Evolutionary conservation across 805 yeast species (phyloP).

Genomic region (Yamadazyma akitaensis): DNA sequence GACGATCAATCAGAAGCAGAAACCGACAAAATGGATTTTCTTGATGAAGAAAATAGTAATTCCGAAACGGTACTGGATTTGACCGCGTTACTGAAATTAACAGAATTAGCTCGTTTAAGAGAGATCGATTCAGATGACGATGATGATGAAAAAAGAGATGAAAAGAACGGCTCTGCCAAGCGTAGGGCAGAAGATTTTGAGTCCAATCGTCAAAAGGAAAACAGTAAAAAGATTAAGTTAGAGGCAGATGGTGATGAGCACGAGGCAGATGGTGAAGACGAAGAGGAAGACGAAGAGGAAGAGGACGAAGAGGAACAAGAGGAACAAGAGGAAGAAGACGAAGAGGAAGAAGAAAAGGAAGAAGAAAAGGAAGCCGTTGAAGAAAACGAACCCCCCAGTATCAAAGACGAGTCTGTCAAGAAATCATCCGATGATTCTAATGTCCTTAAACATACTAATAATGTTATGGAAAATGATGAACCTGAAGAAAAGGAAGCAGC

Average conservation of each 20-base stretch:
- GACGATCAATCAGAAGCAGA: slow-evolving; percentile 81
- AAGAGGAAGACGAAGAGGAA: slow-evolving; percentile 19
- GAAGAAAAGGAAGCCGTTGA: slow-evolving; percentile 14
- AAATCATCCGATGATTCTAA: background rate
- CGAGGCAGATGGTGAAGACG: slow-evolving; percentile 12
- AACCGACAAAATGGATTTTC: slow-evolving; percentile 76
- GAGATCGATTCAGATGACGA: slow-evolving; percentile 37
- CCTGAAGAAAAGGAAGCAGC: slow-evolving; percentile 9
- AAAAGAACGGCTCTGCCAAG: background rate
- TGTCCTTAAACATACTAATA: background rate
- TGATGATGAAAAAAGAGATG: slow-evolving; percentile 12
- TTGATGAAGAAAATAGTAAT: slow-evolving; percentile 29
- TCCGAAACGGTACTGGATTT: slow-evolving; percentile 32
- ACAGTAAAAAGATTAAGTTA: background rate
- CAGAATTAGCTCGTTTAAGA: slow-evolving; percentile 38
- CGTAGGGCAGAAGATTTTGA: slow-evolving; percentile 14
- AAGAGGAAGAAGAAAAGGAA: slow-evolving; percentile 8
- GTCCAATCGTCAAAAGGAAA: background rate
- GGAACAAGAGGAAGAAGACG: slow-evolving; percentile 20
- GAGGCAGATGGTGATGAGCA: slow-evolving; percentile 6
- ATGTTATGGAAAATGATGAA: slow-evolving; percentile 10
- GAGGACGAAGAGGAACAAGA: no score
- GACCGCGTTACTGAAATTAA: slow-evolving; percentile 38
- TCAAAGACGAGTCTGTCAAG: background rate
- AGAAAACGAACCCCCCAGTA: slow-evolving; percentile 1